Percentiles rank a stretch among this genome's conserved stretches.
These are phyloP conservation scores for Dillenia turbinata DNA, from an alignment of 164 flowering plant species.

Conservation along the genomic window DNA sequence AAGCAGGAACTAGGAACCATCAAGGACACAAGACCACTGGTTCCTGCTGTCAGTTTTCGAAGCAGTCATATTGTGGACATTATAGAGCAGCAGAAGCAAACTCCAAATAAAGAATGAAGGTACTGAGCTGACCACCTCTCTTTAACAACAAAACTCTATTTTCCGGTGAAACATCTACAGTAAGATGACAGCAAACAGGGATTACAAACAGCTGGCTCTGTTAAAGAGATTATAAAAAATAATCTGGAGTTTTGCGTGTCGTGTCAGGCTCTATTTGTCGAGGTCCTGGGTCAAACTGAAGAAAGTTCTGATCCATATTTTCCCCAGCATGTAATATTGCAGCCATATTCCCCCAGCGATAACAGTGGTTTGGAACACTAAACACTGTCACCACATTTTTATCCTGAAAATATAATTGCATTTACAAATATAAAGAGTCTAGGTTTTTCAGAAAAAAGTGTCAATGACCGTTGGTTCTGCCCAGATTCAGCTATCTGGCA, in stretches of 20 bases:
- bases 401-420: constrained; percentile 30
- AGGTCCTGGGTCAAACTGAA: constrained; percentile 88
- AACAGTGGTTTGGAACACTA: constrained; percentile 86
- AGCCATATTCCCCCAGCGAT: constrained; percentile 93
- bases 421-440: too few species aligned
- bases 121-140: constrained; percentile 10
- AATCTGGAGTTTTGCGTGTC: constrained; percentile 86
- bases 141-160: constrained; percentile 23
- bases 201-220: constrained; percentile 14
- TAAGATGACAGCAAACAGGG: constrained; percentile 15
- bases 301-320: constrained; percentile 80
- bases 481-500: constrained; percentile 51
- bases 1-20: too few species aligned
- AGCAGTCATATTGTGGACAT: constrained; percentile 11
- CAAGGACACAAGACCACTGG: constrained; percentile 28
- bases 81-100: constrained; percentile 28
- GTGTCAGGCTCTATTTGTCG: constrained; percentile 81
- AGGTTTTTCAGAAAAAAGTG: neutral
- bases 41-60: constrained; percentile 16
- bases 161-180: constrained; percentile 43
- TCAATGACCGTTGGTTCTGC: neutral
- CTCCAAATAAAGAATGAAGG: constrained; percentile 51
- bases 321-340: constrained; percentile 88
- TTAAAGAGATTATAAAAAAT: constrained; percentile 53
- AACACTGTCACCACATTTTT: constrained; percentile 83